phyloP scores from a whole-genome alignment of 148 eudicot species.

The Rhododendron mucronatum region DNA sequence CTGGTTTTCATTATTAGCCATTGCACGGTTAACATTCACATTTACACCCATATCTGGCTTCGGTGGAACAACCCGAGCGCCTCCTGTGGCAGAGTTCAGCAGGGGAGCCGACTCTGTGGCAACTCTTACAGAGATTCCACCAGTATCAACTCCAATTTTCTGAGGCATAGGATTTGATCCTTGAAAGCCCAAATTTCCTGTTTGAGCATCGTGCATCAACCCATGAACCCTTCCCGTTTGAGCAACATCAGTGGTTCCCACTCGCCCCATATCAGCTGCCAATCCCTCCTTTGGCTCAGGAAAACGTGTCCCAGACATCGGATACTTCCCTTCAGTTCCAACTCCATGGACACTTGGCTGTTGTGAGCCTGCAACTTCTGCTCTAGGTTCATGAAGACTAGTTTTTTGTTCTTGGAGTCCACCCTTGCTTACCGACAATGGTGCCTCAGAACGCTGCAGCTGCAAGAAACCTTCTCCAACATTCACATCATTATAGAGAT shows the following conservation, averaged over 20 bases:
- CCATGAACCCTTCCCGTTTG: constrained; percentile 35
- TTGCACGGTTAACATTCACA: constrained; percentile 34
- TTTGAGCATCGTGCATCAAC: constrained; percentile 32
- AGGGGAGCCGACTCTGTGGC: constrained; percentile 21
- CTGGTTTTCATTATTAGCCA: constrained; percentile 40
- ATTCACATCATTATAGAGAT: constrained; percentile 88
- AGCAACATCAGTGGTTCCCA: constrained; percentile 30
- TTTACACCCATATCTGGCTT: constrained; percentile 36
- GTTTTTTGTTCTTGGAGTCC: constrained; percentile 44
- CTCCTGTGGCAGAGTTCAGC: constrained; percentile 30
- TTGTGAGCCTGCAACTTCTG: constrained; percentile 27
- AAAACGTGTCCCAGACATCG: constrained; percentile 25
- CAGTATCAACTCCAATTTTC: constrained; percentile 22
- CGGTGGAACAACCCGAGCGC: constrained; percentile 36
- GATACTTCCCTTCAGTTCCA: constrained; percentile 36
- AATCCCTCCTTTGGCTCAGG: constrained; percentile 38
- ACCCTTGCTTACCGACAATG: constrained; percentile 34
- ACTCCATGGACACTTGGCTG: constrained; percentile 28
- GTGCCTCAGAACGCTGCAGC: constrained; percentile 58
- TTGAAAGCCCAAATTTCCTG: constrained; percentile 44
- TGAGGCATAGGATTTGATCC: constrained; percentile 39
- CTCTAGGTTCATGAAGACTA: constrained; percentile 42
- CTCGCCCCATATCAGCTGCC: constrained; percentile 26
- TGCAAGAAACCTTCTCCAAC: constrained; percentile 79
- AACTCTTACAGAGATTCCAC: constrained; percentile 25